Conservation (phyloP, 192 early-diverging fungal genomes). For the Backusella luteola region DNA sequence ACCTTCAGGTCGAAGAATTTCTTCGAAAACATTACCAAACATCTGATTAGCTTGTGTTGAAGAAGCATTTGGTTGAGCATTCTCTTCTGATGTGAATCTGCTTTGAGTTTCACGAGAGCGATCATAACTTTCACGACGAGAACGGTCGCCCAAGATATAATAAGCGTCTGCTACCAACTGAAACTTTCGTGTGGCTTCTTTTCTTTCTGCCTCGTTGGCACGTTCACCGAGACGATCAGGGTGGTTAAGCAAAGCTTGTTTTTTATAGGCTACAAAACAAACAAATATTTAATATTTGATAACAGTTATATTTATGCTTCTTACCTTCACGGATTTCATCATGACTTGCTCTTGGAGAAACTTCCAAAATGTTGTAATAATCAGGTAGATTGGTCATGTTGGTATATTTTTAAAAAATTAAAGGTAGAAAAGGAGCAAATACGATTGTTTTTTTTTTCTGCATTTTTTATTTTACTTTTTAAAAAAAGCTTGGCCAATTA, state of each 20-base stretch:
- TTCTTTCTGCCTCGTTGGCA: slow-evolving; percentile 13
- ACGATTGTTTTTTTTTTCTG: neutral
- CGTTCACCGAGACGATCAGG: slow-evolving; percentile 26
- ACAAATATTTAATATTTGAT: neutral
- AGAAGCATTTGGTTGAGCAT: slow-evolving; percentile 9
- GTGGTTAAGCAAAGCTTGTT: slow-evolving; percentile 32
- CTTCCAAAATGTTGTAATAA: slow-evolving; percentile 17
- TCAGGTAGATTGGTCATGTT: slow-evolving; percentile 14
- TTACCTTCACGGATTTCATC: slow-evolving; percentile 29
- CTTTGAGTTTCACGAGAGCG: neutral
- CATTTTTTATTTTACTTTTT: neutral
- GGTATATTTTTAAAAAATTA: neutral
- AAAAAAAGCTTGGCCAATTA: slow-evolving; percentile 1
- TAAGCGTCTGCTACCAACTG: slow-evolving; percentile 34
- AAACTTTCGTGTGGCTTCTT: slow-evolving; percentile 23
- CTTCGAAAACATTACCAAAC: slow-evolving; percentile 37
- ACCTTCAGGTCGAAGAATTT: slow-evolving; percentile 34
- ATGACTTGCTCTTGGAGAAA: neutral
- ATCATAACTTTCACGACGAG: slow-evolving; percentile 29
- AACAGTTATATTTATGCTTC: neutral
- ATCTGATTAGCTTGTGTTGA: slow-evolving; percentile 18
- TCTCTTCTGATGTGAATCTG: neutral
- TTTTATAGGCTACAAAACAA: slow-evolving; percentile 29
- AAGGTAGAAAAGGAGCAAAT: neutral
- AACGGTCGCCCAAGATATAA: slow-evolving; percentile 25